Conservation (phyloP, 352 stramenopile species). For the Phytopythium ostracodes region DNA sequence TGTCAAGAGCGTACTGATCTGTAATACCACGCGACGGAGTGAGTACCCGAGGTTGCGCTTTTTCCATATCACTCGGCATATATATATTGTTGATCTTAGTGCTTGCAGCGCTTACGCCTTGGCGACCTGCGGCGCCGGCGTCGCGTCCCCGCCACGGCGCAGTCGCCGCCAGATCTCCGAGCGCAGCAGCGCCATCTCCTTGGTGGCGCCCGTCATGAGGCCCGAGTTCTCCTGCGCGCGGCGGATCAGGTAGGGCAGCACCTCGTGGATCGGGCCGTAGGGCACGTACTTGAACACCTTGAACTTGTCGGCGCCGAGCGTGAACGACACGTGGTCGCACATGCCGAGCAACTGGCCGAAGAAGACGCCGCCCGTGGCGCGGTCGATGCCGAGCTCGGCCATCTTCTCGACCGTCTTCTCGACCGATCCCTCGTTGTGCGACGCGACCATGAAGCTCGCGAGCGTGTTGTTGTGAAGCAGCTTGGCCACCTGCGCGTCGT, state of each 20-base stretch:
- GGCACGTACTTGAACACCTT: conserved; percentile 98
- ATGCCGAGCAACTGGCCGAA: conserved; percentile 98
- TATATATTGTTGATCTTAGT: background rate
- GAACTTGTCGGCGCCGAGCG: conserved; percentile 90
- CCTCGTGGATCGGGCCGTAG: conserved; percentile 95
- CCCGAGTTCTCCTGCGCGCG: conserved; percentile 96
- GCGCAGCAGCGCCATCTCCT: conserved; percentile 70
- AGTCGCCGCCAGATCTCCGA: conserved; percentile 66
- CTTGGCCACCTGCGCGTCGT: conserved; percentile 90
- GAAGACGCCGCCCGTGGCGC: conserved; percentile 70
- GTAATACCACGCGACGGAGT: background rate
- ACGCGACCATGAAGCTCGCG: conserved; percentile 96
- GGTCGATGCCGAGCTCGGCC: conserved; percentile 84
- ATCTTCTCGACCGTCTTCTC: conserved; percentile 92
- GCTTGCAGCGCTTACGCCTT: background rate
- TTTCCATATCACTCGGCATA: background rate
- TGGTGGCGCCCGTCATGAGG: conserved; percentile 78
- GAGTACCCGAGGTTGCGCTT: too few relatives aligned
- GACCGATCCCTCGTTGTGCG: conserved; percentile 96
- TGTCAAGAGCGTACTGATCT: too few relatives aligned
- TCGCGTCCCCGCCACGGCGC: background rate
- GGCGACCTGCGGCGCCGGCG: background rate
- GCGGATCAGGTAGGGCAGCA: conserved; percentile 97
- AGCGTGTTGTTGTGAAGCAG: conserved; percentile 84
- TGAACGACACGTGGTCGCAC: conserved; percentile 96